Evolutionary conservation across 2,329 filamentous ascomycete species (phyloP).

Genomic region (Aspergillus novofumigatus): DNA sequence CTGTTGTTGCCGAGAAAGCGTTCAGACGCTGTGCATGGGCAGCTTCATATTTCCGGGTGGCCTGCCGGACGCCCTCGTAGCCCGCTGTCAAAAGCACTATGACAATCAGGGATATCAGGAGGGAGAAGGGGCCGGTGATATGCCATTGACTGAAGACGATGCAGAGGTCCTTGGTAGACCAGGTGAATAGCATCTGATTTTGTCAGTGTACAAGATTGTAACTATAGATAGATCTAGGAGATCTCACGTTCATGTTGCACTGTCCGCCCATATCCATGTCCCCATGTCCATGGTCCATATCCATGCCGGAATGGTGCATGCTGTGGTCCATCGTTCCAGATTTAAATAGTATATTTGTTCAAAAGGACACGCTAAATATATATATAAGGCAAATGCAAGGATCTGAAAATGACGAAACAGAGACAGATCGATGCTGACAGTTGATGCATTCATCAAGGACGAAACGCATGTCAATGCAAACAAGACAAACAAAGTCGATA

Average conservation of each 20-base stretch:
- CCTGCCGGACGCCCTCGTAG: conserved; percentile 82
- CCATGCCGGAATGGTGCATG: conserved; percentile 28
- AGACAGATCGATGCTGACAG: not conserved
- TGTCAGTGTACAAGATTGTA: conserved; percentile 1
- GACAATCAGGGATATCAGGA: conserved; percentile 76
- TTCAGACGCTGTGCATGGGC: conserved; percentile 48
- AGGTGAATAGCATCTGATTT: conserved; percentile 91
- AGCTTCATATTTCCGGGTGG: conserved; percentile 71
- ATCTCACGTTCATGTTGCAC: conserved; percentile 86
- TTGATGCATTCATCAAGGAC: conserved; percentile 10
- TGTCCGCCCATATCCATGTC: conserved; percentile 58
- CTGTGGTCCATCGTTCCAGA: conserved; percentile 30
- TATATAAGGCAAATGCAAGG: not conserved
- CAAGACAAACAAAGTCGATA: conserved; percentile 31
- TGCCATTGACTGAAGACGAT: conserved; percentile 94
- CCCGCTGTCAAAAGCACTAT: conserved; percentile 82
- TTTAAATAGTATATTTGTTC: not conserved
- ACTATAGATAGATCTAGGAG: not conserved
- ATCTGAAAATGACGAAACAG: not conserved
- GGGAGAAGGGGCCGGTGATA: conserved; percentile 66
- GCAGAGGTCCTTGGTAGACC: conserved; percentile 89
- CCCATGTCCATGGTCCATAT: conserved; percentile 48
- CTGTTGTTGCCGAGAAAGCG: conserved; percentile 34
- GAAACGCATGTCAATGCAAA: conserved; percentile 25
- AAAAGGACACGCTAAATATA: not conserved